A percentile compares a stretch with the other conserved stretches of the same genome.
phyloP scores from a whole-genome alignment of 1,284 basidiomycete species.

The Apiotrichum porosum region DNA sequence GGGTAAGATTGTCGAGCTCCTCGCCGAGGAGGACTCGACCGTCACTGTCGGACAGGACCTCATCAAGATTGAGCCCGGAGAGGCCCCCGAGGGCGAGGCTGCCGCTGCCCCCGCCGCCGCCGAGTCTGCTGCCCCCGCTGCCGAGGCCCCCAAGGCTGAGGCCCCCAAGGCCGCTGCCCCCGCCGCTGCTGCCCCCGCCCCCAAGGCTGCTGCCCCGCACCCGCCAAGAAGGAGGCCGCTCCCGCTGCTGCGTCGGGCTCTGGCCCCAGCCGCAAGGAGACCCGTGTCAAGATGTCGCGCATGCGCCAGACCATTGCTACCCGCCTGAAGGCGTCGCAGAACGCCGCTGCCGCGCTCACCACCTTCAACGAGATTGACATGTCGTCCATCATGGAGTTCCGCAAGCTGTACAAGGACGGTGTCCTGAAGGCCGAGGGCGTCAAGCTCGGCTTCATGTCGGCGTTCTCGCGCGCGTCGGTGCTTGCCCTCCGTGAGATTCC shows the following conservation, averaged over 20 bases:
- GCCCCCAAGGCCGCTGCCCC: slow-evolving; percentile 28
- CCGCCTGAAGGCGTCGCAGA: slow-evolving; percentile 97
- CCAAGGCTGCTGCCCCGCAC: slow-evolving; percentile 10
- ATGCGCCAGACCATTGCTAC: slow-evolving; percentile 97
- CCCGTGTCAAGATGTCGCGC: slow-evolving; percentile 91
- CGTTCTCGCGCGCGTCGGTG: slow-evolving; percentile 82
- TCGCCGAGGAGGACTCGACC: slow-evolving; percentile 88
- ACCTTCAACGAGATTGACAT: slow-evolving; percentile 99
- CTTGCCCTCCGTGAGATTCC: slow-evolving; percentile 90
- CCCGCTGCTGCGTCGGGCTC: slow-evolving; percentile 20
- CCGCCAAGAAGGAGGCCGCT: slow-evolving; percentile 29
- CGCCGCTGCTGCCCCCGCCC: slow-evolving; percentile 1
- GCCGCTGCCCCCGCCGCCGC: slow-evolving; percentile 1
- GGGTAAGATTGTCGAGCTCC: slow-evolving; percentile 80
- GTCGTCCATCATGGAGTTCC: slow-evolving; percentile 90
- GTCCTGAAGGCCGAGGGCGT: slow-evolving; percentile 89
- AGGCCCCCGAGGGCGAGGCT: slow-evolving; percentile 47
- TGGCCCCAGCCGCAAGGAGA: slow-evolving; percentile 64
- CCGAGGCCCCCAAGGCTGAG: slow-evolving; percentile 53
- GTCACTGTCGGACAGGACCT: slow-evolving; percentile 93
- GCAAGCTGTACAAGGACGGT: slow-evolving; percentile 90
- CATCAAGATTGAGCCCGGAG: slow-evolving; percentile 83
- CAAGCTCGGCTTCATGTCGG: slow-evolving; percentile 98
- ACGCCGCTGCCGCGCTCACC: slow-evolving; percentile 91
- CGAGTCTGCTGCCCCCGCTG: slow-evolving; percentile 27